Evolutionary conservation across 225 moss, liverwort and hornwort genomes (phyloP).

Genomic region (Pleurozium schreberi): DNA sequence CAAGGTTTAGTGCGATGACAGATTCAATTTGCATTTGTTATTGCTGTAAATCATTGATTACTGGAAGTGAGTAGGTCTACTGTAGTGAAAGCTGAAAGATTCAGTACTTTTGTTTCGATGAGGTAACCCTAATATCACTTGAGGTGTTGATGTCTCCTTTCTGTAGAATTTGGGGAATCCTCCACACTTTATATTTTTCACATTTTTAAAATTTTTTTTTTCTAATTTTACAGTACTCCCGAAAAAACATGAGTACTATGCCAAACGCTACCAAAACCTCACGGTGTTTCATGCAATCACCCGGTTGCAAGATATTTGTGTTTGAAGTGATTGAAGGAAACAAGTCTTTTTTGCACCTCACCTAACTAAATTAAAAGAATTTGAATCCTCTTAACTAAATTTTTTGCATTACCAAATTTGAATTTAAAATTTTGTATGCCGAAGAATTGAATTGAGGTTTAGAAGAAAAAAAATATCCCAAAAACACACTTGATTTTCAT

Average conservation of each 20-base stretch:
- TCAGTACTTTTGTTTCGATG: background rate
- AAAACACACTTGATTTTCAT: background rate
- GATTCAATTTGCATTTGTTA: no score
- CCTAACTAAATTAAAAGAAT: background rate
- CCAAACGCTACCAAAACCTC: no score
- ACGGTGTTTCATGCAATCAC: no score
- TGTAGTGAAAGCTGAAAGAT: background rate
- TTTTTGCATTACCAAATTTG: no score
- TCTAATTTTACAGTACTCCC: no score
- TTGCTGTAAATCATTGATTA: no score
- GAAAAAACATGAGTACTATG: no score
- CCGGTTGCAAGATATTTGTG: background rate
- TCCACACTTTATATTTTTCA: no score
- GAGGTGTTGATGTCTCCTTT: background rate
- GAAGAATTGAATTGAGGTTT: background rate
- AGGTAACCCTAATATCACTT: no score
- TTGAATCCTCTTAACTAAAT: background rate
- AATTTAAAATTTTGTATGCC: background rate
- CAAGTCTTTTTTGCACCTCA: background rate
- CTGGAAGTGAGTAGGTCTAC: no score
- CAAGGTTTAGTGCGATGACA: no score
- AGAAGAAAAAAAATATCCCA: background rate
- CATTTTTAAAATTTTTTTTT: no score
- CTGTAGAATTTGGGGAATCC: background rate
- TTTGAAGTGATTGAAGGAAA: background rate